Base-by-base conservation (phyloP, 2,329 filamentous ascomycete species). In the Colletotrichum tropicale region DNA sequence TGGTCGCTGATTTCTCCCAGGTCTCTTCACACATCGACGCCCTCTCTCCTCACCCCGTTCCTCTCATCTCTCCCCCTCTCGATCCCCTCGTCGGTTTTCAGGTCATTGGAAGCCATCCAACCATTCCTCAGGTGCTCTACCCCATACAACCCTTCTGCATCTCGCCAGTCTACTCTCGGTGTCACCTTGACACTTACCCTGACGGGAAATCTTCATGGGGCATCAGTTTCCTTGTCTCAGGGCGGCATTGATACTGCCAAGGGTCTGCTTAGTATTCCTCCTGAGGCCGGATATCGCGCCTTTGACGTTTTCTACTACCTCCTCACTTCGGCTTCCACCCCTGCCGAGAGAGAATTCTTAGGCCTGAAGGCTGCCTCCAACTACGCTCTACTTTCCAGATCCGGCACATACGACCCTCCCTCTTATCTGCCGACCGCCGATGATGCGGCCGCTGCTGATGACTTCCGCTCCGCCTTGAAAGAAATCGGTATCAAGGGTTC, bases 281-380 rank as follows among this genome's bases (percentile, higher is more conserved):
- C 92, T 0, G 93, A 98, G 81, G 82, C 92, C 8, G 97, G 97
- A 15, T 95, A 95, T 84, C 93, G 97, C 77, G 97, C 96, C 5
- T 99, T 99, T 80, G 96, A 99, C 82, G 97, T 98, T 66, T 98
- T 99, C 82, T 98, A 99, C 86, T 98, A 98, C 81, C 91, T 99
- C 1, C 89, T 98, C 56, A 98, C 96, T 1, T 96, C 94, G n/a
- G 94, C 95, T 1, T 98, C 97, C 0, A 97, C 95, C 2, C 92
- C 94, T 6, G 93, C 95, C 3, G 97, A 99, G 86, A 90, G 95
- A 71, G 96, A 98, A 82, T 98, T 96, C 76, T 87, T 99, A 16
- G 93, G 94, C 30, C 90, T 99, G 34, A 94, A 95, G 85, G 89
- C 92, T 10, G 91, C 95, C 4, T 94, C 94, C 6, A 89, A 91